phyloP scores from a whole-genome alignment of 257 asterid genomes.

The Paulownia fortunei region DNA sequence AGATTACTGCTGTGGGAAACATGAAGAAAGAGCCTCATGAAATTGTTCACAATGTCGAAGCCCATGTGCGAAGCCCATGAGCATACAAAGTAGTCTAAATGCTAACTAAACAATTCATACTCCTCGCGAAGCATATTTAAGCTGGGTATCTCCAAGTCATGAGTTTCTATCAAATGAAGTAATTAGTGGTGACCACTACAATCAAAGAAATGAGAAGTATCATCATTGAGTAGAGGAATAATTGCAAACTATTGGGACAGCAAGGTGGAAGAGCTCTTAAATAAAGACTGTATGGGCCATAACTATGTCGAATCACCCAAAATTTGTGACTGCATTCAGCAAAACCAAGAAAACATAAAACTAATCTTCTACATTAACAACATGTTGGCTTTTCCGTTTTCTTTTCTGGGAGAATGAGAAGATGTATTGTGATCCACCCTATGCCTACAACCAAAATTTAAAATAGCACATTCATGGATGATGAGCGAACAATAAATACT shows the following conservation, averaged over 20 bases:
- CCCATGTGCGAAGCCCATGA: constrained; percentile 9
- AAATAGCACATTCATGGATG: neutral
- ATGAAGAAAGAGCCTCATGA: neutral
- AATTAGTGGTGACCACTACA: neutral
- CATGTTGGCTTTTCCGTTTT: neutral
- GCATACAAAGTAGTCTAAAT: constrained; percentile 8
- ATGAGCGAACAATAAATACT: neutral
- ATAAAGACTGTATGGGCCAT: neutral
- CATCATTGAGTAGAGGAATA: neutral
- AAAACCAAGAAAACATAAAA: neutral
- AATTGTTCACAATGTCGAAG: neutral
- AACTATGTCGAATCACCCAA: neutral
- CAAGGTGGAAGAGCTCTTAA: neutral
- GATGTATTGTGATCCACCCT: neutral
- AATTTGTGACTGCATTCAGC: neutral
- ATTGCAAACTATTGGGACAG: neutral
- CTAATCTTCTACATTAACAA: neutral
- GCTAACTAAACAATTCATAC: neutral
- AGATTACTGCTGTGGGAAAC: neutral
- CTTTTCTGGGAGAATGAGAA: neutral
- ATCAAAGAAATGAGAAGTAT: neutral
- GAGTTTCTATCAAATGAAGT: neutral
- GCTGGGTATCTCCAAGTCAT: neutral
- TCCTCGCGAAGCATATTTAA: neutral
- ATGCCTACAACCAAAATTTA: neutral